Base-by-base conservation (phyloP, 257 asterid genomes). In the Ocimum tenuiflorum region DNA sequence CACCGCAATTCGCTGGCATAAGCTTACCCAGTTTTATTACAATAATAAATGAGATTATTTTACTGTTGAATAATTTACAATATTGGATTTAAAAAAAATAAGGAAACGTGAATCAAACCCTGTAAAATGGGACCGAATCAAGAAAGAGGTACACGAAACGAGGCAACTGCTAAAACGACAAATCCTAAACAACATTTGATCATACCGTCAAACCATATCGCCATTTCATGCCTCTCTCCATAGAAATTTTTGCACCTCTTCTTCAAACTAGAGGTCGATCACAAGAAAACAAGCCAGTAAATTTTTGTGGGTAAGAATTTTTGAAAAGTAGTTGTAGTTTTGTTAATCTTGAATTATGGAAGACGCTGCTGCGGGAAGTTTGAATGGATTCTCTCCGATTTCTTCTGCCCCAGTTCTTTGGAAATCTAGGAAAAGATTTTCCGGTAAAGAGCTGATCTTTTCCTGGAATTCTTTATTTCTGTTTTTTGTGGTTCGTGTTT, bases 341-440 rank as follows among this genome's bases (percentile, higher is more conserved):
- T 12, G 35, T 20, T 8, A 33, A 56, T 56, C 46, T 14, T 17
- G 41, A 60, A 56, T 47, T 43, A 90, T 83, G 95, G 88, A 77
- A 49, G 73, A 36, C 57, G 73, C 68, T 19, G 75, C 66, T 7
- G 71, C 67, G 14, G 73, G 65, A 8, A 50, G 17, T 60, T 33
- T 49, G 3, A 79, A 83, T 74, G 95, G 96, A 11, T 91, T 91
- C 57, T 81, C 94, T 74, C 87, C 86, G 3, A 83, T 80, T 56
- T 75, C 96, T 80, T 80, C 97, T 7, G 57, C 95, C 72, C 97
- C 94, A n/a, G 74, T 78, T 35, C 80, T 88, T 50, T 91, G 96
- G 97, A 91, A 84, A 79, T 91, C 97, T 6, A 84, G 97, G 54
- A 88, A 65, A 67, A 79, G 97, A 80, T 74, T 87, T 65, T 84